Percentiles rank a stretch among this genome's conserved stretches.
These are phyloP conservation scores for Microdochium trichocladiopsis DNA, from an alignment of 2,329 filamentous ascomycete genomes.

Conservation along the genomic window DNA sequence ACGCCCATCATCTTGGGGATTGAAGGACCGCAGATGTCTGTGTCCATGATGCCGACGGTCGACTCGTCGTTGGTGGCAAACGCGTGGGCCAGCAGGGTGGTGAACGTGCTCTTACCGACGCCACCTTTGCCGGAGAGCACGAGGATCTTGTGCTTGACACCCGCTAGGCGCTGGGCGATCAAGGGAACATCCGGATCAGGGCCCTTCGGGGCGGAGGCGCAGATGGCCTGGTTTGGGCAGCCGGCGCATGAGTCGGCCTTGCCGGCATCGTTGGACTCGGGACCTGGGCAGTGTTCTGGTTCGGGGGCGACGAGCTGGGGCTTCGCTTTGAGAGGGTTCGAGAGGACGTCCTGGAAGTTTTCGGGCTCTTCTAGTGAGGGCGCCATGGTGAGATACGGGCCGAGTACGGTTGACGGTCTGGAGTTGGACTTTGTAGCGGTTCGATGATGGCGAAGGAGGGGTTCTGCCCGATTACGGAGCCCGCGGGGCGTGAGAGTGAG, in stretches of 20 bases:
- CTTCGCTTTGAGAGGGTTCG: conserved; percentile 68
- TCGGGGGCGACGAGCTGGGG: conserved; percentile 89
- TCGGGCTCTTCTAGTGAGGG: conserved; percentile 71
- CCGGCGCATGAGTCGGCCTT: conserved; percentile 80
- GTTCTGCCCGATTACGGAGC: neutral
- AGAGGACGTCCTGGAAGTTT: conserved; percentile 60
- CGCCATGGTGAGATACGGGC: conserved; percentile 51
- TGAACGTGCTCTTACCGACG: conserved; percentile 94
- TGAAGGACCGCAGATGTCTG: conserved; percentile 91
- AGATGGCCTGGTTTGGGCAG: conserved; percentile 94
- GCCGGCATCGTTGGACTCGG: conserved; percentile 66
- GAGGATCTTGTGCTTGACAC: conserved; percentile 85
- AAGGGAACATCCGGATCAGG: conserved; percentile 90
- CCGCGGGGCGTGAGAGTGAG: no score
- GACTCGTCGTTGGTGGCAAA: conserved; percentile 75
- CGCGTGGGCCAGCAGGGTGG: conserved; percentile 77
- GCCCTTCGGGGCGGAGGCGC: conserved; percentile 87
- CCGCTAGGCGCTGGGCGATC: conserved; percentile 75
- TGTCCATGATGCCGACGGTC: conserved; percentile 93
- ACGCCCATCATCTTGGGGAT: conserved; percentile 99
- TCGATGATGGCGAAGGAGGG: neutral
- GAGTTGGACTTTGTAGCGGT: neutral
- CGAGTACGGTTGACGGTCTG: neutral
- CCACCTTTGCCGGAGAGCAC: conserved; percentile 93
- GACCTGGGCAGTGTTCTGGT: conserved; percentile 93